Base-by-base conservation (phyloP, 1,139 yeast species). In the Taphrina confusa region DNA sequence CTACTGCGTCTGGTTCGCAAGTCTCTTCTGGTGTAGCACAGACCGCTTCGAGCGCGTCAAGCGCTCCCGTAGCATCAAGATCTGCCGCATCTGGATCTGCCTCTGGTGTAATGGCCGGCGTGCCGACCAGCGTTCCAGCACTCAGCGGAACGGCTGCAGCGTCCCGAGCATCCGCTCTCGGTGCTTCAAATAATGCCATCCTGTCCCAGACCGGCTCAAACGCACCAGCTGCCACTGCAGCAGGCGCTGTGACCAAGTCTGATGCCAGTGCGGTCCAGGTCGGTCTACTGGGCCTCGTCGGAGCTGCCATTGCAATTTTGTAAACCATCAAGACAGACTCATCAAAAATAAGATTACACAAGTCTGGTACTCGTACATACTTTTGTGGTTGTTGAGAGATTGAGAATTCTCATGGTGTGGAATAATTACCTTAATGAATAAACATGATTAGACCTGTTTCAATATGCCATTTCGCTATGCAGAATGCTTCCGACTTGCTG, bases 141-240 rank as follows among this genome's bases (percentile, higher is more conserved):
- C 42, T 20, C n/a, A n/a, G 16, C 16, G 34, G 27, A n/a, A 14
- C 57, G 2, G 34, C 44, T 37, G 42, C 23, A 3, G 45, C 56
- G 2, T 37, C 44, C 4, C 33, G 14, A 23, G 56, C 36, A 4
- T 25, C 45, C 5, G 56, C 16, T n/a, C 22, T 36, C 33, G 45
- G 36, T 14, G 56, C 56, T 36, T 50, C 45, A n/a, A 23, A 27
- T 31, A 47, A 47, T 20, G 30, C 54, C 12, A 31, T 47, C 20
- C 45, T 23, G 14, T 34, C 59, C 3, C 59, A 39, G 6, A 36
- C 52, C 11, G 50, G 57, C 50, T 40, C 50, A 8, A 50, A 28
- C 4, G 50, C 59, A n/a, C 20, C 58, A 5, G 42, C 59, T 22
- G 45, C 59, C 6, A 30, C 54, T 8, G 42, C 58, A 9, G 47